phyloP scores from a whole-genome alignment of 768 basidiomycete species.

The Boletus rex-veris region DNA sequence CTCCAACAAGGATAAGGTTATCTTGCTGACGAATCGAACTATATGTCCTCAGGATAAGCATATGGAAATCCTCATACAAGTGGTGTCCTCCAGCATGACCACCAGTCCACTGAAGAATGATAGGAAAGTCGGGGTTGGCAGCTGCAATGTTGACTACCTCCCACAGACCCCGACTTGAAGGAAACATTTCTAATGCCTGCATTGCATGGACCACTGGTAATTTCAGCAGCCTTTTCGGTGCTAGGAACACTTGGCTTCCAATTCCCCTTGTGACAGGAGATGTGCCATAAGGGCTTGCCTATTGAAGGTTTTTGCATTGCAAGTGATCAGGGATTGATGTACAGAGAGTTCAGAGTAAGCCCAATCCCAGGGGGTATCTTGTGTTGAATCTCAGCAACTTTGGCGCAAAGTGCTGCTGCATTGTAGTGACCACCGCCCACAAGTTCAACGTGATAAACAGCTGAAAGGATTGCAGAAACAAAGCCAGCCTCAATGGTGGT shows the following conservation, averaged over 20 bases:
- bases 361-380: slow-evolving; percentile 86
- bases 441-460: slow-evolving; percentile 95
- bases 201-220: slow-evolving; percentile 75
- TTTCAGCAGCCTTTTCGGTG: slow-evolving; percentile 96
- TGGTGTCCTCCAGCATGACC: slow-evolving; percentile 99
- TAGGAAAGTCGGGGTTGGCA: slow-evolving; percentile 91
- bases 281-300: slow-evolving; percentile 93
- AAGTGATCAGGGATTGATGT: slow-evolving; percentile 98
- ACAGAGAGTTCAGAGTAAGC: slow-evolving; percentile 90
- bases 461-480: slow-evolving; percentile 86
- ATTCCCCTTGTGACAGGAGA: no score
- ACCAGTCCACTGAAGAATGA: slow-evolving; percentile 99
- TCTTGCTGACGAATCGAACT: slow-evolving; percentile 80
- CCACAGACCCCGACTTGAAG: slow-evolving; percentile 98
- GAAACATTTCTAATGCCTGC: slow-evolving; percentile 94
- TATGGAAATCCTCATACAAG: slow-evolving; percentile 98
- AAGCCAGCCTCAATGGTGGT: slow-evolving; percentile 95
- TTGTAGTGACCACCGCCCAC: slow-evolving; percentile 99
- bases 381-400: slow-evolving; percentile 88
- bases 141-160: slow-evolving; percentile 96
- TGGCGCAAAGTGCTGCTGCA: slow-evolving; percentile 78
- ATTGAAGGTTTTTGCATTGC: no score
- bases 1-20: slow-evolving; percentile 89
- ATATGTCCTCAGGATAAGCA: slow-evolving; percentile 90
- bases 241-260: slow-evolving; percentile 96